Conservation (phyloP, 2,329 filamentous ascomycete genomes). For the Colletotrichum sp. region DNA sequence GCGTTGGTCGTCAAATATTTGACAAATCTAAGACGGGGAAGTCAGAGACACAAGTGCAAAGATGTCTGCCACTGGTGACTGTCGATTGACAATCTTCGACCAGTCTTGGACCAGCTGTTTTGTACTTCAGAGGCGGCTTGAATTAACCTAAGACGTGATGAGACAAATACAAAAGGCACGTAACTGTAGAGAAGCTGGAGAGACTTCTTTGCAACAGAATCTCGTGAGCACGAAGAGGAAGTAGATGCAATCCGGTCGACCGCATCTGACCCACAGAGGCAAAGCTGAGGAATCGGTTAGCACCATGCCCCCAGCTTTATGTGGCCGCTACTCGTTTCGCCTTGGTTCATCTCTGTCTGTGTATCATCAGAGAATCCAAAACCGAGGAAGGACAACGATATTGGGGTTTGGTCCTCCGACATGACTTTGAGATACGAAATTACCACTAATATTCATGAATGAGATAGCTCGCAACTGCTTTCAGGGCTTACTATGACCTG, state of each 20-base stretch:
- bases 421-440: no score
- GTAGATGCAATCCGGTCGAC: fast-evolving
- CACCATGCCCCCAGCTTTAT: no score
- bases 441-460: no score
- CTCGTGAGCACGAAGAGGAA: no score
- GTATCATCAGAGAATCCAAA: no score
- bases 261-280: fast-evolving
- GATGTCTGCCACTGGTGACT: fast-evolving
- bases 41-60: no score
- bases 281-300: no score
- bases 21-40: fast-evolving
- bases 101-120: no score
- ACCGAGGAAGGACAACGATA: fast-evolving
- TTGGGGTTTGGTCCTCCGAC: no score
- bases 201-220: fast-evolving
- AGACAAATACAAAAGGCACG: fast-evolving
- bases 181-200: fast-evolving
- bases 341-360: no score
- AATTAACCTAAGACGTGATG: fast-evolving
- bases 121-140: no score
- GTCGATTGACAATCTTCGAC: no score
- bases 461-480: neutral
- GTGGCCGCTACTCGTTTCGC: fast-evolving
- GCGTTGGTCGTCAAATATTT: neutral
- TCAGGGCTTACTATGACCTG: neutral